Percentiles rank a stretch among this genome's conserved stretches.
phyloP scores from a whole-genome alignment of 2,329 filamentous ascomycete species.

The Graphilbum fragrans region DNA sequence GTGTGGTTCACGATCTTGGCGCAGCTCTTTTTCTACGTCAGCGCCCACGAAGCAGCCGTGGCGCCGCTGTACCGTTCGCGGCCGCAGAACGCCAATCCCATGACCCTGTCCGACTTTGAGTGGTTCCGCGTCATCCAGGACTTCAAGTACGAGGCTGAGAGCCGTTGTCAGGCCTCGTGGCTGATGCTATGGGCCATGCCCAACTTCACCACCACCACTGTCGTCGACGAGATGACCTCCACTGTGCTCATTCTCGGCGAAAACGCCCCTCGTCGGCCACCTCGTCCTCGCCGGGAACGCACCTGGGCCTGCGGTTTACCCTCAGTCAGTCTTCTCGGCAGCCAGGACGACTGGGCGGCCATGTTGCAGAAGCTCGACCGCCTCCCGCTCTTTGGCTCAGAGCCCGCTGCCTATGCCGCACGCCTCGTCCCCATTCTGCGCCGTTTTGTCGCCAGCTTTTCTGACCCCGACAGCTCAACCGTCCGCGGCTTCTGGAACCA shows the following conservation, averaged over 20 bases:
- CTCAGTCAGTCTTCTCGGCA: constrained; percentile 26
- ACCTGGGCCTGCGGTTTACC: constrained; percentile 29
- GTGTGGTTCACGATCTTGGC: constrained; percentile 42
- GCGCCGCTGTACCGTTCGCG: constrained; percentile 31
- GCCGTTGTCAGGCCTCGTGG: constrained; percentile 25
- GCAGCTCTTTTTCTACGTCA: constrained; percentile 39
- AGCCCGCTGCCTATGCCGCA: constrained; percentile 24
- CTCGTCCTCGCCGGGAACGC: too few species aligned
- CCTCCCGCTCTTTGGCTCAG: constrained; percentile 28
- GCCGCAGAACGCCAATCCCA: constrained; percentile 22
- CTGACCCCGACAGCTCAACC: constrained; percentile 20
- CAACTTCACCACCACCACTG: constrained; percentile 27
- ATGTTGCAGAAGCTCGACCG: constrained; percentile 29
- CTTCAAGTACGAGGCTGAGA: constrained; percentile 27
- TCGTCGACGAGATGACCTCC: constrained; percentile 25
- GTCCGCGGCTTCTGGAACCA: constrained; percentile 28
- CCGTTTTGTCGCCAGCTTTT: constrained; percentile 31
- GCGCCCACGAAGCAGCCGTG: constrained; percentile 31
- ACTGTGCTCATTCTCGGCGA: constrained; percentile 32
- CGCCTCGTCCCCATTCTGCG: constrained; percentile 30
- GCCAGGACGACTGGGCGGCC: constrained; percentile 24
- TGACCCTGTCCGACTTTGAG: constrained; percentile 17
- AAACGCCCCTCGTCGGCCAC: too few species aligned
- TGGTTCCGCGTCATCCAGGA: constrained; percentile 12
- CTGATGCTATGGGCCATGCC: constrained; percentile 28